Evolutionary conservation across 441 rosid genomes (phyloP), one percentile per base, ranked within the genome.

Genomic region (Pelargonium fulgidum): DNA sequence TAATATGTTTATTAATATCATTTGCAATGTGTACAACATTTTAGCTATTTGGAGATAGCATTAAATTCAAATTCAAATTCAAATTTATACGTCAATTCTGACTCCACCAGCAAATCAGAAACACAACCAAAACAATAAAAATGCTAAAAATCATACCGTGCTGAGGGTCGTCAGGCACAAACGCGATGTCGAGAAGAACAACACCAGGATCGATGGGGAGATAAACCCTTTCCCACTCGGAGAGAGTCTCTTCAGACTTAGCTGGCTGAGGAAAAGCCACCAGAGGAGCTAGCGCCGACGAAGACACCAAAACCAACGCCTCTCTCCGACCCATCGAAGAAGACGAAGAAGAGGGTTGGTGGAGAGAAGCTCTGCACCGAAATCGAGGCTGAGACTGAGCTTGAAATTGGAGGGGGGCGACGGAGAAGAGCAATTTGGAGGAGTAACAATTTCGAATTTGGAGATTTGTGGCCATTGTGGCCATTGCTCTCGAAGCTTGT

Each of bases 121-220:
- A 54, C 61, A 7, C 61, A 0, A 54, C 22, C 20, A 70, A 0
- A 70, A 0, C 33, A 58, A 22, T 4, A 45, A 6, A 0, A 62
- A 0, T 3, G 6, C 7, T 14, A 24, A 64, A n/a, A 14, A 62
- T 66, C 10, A 41, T 62, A 90, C 98, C 98, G 66, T 87, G 98
- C 65, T 71, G 85, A 9, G 58, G 58, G 12, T 93, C 96, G 26
- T 89, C 93, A 0, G 98, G 97, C 67, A 93, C 94, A 76, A 91
- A 93, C 64, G 96, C 87, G 44, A 93, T 85, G 78, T 93, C 98
- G 44, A 93, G 93, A 68, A 93, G 97, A 70, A 93, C 94, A n/a
- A 93, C 96, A n/a, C 97, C 97, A 2, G 98, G 95, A 77, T 93
- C 94, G 64, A 88, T 87, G 14, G 97, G 93, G 65, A 91, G 87